A percentile compares a stretch with the other conserved stretches of the same genome.
These are phyloP conservation scores for Chloroidium sp. DNA, from an alignment of 163 green algal species.

Conservation along the genomic window DNA sequence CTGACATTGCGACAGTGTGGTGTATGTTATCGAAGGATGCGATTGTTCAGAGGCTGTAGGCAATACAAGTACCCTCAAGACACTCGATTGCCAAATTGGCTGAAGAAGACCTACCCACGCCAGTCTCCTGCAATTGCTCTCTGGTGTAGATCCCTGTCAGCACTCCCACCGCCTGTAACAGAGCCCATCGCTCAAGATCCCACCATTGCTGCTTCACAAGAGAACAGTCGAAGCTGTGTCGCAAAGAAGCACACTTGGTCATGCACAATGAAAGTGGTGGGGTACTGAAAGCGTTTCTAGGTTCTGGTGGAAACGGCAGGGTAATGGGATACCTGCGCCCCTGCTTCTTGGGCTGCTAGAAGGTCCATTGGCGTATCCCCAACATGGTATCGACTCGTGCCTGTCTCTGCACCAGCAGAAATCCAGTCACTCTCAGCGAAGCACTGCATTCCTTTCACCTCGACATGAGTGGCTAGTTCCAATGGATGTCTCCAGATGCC, in stretches of 20 bases:
- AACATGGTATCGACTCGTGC: constrained; percentile 50
- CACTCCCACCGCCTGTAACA: constrained; percentile 49
- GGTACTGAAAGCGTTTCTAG: neutral
- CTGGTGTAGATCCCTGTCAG: constrained; percentile 60
- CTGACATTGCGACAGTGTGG: neutral
- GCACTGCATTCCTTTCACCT: neutral
- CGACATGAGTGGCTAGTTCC: neutral
- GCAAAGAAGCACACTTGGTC: neutral
- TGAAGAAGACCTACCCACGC: neutral
- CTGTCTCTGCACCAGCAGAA: constrained; percentile 2
- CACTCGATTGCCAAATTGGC: constrained; percentile 1
- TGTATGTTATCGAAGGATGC: no score
- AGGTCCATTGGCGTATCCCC: constrained; percentile 77
- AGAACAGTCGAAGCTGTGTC: neutral
- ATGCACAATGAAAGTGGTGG: neutral
- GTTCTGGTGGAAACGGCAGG: neutral
- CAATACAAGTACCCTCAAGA: neutral
- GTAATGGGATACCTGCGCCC: constrained; percentile 2
- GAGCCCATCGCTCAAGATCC: neutral
- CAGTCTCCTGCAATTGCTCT: constrained; percentile 30
- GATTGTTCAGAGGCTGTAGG: no score
- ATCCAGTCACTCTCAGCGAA: neutral
- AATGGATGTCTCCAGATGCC: neutral
- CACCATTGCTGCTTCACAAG: neutral
- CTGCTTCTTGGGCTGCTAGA: constrained; percentile 47